Evolutionary conservation across 2,329 filamentous ascomycete species (phyloP), one percentile per base, ranked within the genome.

Genomic region (Talaromyces sp.): DNA sequence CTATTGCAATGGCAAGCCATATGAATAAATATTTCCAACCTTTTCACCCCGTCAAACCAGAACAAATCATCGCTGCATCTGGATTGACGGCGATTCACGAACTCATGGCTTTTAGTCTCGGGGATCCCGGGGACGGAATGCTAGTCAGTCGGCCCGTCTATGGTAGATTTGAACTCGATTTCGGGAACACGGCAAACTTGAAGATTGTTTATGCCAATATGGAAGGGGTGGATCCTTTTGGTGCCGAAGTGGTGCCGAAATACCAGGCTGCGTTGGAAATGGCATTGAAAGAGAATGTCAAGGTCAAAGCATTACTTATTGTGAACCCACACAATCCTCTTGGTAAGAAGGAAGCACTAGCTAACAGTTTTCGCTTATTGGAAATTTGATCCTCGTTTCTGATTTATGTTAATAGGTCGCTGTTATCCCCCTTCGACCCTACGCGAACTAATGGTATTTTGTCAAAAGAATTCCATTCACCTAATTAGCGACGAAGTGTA

Each of bases 401-500:
- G 47, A 60, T n/a, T 18, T 60, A 31, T 54, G 16, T 30, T 18
- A 14, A 40, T 64, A 75, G 58, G 66, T 60, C 74, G 79, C 10
- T 83, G 81, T 68, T 83, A 82, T 64, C 66, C 80, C 4, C 70
- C 69, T 3, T 67, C 73, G 9, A 75, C 76, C 1, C 66, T 85
- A 7, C 64, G 75, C 1, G 75, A 72, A 6, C 73, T 84, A n/a
- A 77, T 85, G 70, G 66, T 68, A 7, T 73, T 85, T 56, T 85
- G 83, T 65, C 70, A 81, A 42, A 76, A 74, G 53, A 70, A 85
- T 63, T 63, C 71, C 1, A 72, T 86, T 10, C 83, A 86, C 65
- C 73, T 86, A 31, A 79, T 86, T 67, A 79, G 78, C 65, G 83
- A 86, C 66, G 84, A 86, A 66, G 78, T 86, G 14, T 86, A 86